Evolutionary conservation across 352 stramenopile species (phyloP).

Genomic region (Nothophytophthora sp.): DNA sequence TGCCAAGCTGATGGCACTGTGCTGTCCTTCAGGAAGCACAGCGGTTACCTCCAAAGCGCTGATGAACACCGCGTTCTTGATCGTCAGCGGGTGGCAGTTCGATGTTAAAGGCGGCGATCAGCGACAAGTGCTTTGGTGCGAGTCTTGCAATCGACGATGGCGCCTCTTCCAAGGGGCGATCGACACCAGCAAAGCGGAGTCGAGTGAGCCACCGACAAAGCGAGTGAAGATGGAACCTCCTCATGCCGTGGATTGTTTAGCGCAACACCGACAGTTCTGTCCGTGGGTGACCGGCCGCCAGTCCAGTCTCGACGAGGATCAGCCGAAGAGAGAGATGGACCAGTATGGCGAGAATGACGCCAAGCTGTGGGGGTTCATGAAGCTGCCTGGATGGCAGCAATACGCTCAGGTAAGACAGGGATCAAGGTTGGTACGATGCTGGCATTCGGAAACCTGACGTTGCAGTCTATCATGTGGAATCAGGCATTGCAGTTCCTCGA

Average conservation of each 20-base stretch:
- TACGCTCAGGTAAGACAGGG: constrained; percentile 35
- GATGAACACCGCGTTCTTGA: constrained; percentile 33
- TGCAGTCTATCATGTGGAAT: background rate
- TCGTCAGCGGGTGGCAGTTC: constrained; percentile 44
- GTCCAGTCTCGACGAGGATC: constrained; percentile 5
- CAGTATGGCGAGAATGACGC: constrained; percentile 22
- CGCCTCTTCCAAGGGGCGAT: background rate
- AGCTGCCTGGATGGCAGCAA: constrained; percentile 37
- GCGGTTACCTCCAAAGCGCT: constrained; percentile 13
- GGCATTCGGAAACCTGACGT: background rate
- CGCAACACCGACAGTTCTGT: constrained; percentile 63
- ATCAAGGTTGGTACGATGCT: background rate
- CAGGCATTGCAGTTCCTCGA: constrained; percentile 15
- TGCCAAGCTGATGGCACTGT: constrained; percentile 12
- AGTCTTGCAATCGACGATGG: constrained; percentile 52
- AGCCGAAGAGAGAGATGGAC: constrained; percentile 3
- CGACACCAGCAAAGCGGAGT: background rate
- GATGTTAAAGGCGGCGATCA: constrained; percentile 7
- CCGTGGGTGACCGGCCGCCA: constrained; percentile 41
- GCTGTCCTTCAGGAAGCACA: constrained; percentile 6
- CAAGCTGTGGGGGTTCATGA: constrained; percentile 26
- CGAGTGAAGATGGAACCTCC: constrained; percentile 22
- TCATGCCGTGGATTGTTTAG: background rate
- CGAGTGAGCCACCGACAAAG: constrained; percentile 28
- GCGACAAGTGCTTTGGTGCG: constrained; percentile 26